Base-by-base conservation (phyloP, 345 rosid genomes). In the Linum tenue region DNA sequence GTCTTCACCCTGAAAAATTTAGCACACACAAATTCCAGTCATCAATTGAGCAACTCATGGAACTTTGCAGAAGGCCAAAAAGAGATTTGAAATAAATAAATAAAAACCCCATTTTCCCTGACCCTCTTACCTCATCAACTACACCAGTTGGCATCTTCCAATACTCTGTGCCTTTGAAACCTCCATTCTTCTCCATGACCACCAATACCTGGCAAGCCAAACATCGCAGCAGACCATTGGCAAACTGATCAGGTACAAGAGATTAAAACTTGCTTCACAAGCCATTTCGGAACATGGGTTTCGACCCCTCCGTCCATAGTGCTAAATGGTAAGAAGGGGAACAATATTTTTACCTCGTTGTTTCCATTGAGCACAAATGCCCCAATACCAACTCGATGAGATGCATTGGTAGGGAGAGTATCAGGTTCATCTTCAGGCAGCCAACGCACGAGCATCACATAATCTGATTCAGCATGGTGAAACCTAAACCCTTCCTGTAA, bases 61-160 rank as follows among this genome's bases (percentile, higher is more conserved):
- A 17, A 37, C 42, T 7, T 16, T 10, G 8, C 48, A 53, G 38
- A 35, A 51, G 6, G 4, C 37, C 5, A 9, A 4, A 44, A 62
- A 37, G 14, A 3, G 7, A 41, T 36, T 11, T 22, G 31, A 22
- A 22, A 22, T 22, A 22, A 53, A 17, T 59, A 4, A 41, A 6
- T 22, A 39, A 2, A 38, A 60, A 67, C 63, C n/a, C 51, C 11
- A 44, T 9, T 7, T 14, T 48, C 11, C 31, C 31, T 22, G 1
- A 22, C 31, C 31, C 3, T 48, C 15, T 48, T 48, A 79, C 85
- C 81, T 82, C 82, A 40, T 79, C 73, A 63, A 82, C 72, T 39
- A 78, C 80, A 48, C 89, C 89, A 1, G 82, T 82, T 0, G 86
- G 89, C 60, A 80, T 62, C 76, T 84, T 84, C 85, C 86, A 80